Conservation (phyloP, 768 basidiomycete genomes). For the Boletus reticuloceps region DNA sequence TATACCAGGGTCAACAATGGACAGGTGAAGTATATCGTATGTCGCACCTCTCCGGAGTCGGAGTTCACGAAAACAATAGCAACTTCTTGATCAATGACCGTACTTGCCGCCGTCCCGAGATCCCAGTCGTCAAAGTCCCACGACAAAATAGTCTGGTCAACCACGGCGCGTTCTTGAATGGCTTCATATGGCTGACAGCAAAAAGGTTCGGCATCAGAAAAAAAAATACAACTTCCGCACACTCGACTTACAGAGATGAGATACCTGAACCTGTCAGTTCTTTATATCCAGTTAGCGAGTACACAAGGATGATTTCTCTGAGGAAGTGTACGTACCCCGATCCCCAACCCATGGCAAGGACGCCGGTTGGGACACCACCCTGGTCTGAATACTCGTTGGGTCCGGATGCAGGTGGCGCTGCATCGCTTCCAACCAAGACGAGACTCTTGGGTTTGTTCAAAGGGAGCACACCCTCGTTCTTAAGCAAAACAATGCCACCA, state of each 20-base stretch:
- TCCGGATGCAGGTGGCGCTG: conserved; percentile 60
- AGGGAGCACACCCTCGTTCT: conserved; percentile 61
- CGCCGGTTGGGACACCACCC: conserved; percentile 57
- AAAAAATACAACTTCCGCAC: neutral
- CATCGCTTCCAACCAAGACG: conserved; percentile 61
- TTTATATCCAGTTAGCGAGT: conserved; percentile 15
- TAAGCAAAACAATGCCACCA: conserved; percentile 65
- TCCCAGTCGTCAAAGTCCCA: conserved; percentile 76
- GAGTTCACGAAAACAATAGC: conserved; percentile 81
- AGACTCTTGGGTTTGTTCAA: conserved; percentile 57
- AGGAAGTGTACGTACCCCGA: conserved; percentile 48
- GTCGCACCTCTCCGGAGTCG: conserved; percentile 72
- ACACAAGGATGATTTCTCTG: neutral
- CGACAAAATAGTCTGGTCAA: conserved; percentile 60
- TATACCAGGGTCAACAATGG: conserved; percentile 17
- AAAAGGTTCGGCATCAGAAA: neutral
- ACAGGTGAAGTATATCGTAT: neutral
- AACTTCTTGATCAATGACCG: conserved; percentile 51
- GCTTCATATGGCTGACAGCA: conserved; percentile 66
- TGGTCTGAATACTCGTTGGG: conserved; percentile 70
- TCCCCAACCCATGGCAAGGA: conserved; percentile 93
- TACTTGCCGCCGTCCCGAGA: conserved; percentile 45
- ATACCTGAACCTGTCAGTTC: conserved; percentile 75
- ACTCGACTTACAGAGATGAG: conserved; percentile 58
- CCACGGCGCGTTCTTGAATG: conserved; percentile 68